Conservation (phyloP, 1,284 basidiomycete genomes). For the Cutaneotrichosporon curvatum region DNA sequence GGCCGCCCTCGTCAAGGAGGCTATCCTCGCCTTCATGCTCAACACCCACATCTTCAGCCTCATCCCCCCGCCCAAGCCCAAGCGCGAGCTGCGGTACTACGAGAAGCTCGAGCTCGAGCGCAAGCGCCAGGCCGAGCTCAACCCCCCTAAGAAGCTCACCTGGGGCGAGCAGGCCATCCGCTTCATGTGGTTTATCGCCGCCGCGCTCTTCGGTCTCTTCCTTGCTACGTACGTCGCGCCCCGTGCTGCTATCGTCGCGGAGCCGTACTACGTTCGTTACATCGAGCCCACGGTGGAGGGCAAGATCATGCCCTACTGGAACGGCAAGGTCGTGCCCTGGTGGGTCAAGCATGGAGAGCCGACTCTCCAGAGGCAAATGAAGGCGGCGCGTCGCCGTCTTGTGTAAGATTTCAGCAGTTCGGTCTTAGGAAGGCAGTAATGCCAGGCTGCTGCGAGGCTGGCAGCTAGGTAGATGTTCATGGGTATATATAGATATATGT, state of each 20-base stretch:
- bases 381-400: background rate
- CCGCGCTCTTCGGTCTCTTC: constrained; percentile 3
- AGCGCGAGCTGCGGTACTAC: constrained; percentile 17
- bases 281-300: background rate
- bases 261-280: background rate
- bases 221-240: background rate
- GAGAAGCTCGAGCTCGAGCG: constrained; percentile 15
- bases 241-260: background rate
- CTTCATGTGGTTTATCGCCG: constrained; percentile 1
- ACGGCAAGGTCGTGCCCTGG: constrained; percentile 3
- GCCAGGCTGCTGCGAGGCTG: too few relatives aligned
- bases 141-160: constrained; percentile 1
- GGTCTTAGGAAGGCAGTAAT: too few relatives aligned
- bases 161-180: background rate
- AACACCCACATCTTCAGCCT: constrained; percentile 60
- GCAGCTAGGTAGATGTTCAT: too few relatives aligned
- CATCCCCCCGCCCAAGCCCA: constrained; percentile 36
- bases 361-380: background rate
- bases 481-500: too few relatives aligned
- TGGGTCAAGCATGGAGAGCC: constrained; percentile 1
- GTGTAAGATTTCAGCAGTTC: background rate
- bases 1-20: constrained; percentile 56
- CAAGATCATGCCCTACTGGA: constrained; percentile 3
- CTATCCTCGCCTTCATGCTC: constrained; percentile 60
- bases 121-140: constrained; percentile 5